These are phyloP conservation scores for Parachaetomium inaequale DNA, from an alignment of 495 filamentous ascomycete genomes.

Conservation along the genomic window DNA sequence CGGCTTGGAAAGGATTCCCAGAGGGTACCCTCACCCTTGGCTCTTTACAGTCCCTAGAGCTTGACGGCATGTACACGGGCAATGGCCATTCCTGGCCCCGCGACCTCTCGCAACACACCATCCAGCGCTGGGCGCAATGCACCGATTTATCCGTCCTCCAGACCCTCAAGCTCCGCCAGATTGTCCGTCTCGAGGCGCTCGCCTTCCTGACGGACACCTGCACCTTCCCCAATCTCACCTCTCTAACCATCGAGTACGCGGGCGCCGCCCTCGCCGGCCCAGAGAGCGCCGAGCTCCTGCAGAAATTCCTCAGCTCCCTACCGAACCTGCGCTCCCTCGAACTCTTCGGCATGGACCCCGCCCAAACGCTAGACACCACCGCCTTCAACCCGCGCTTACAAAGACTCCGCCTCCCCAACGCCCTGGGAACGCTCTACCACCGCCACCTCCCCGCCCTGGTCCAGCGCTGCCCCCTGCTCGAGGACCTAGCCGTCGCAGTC, in stretches of 20 bases:
- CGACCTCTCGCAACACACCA: not conserved
- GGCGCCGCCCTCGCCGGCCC: not conserved
- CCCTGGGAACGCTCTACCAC: not conserved
- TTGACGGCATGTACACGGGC: not conserved
- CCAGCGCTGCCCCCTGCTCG: not conserved
- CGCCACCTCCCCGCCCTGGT: not conserved
- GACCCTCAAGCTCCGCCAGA: not conserved
- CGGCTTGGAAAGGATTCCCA: not conserved
- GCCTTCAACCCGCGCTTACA: not conserved
- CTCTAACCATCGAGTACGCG: not conserved
- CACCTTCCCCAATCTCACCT: not conserved
- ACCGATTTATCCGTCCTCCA: not conserved
- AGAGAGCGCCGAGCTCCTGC: not conserved
- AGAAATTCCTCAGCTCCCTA: not conserved
- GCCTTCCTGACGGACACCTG: not conserved
- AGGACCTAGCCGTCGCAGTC: not conserved
- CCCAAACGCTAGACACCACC: not conserved
- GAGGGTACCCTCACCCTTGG: not conserved
- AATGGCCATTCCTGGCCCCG: not conserved
- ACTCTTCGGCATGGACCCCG: not conserved
- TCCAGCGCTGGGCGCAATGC: not conserved
- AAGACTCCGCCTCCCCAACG: not conserved
- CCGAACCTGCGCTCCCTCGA: not conserved
- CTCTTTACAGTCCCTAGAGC: not conserved
- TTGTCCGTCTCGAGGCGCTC: not conserved